Base-by-base conservation (phyloP, 768 basidiomycete species). In the Naganishia vishniacii region DNA sequence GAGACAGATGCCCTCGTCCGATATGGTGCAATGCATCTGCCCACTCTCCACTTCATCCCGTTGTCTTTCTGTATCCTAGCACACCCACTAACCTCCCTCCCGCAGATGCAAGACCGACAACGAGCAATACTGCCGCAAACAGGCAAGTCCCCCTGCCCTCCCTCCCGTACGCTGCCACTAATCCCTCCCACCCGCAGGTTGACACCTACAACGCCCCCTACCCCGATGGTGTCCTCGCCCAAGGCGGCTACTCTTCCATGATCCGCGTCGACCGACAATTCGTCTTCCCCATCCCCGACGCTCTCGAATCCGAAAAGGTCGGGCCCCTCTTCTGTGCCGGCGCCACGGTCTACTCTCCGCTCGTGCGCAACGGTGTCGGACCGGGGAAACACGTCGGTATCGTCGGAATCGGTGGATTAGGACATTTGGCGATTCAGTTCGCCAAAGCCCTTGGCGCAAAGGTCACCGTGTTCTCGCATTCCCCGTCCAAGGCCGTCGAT, bases 311-410 rank as follows among this genome's bases (percentile, higher is more conserved):
- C 15, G 75, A 76, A 58, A 63, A 69, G 8, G 72, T 74, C 3
- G 77, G 77, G 4, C 78, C 78, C 20, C 65, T 78, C 42, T 62
- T 77, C 41, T 79, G 78, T 64, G 78, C 77, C 18, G 79, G 79
- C 48, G 65, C 76, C 9, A 80, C 79, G 29, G 72, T 73, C 59
- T 80, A 69, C 73, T 72, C 75, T 2, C 79, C 79, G 3, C 66
- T 79, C 31, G 77, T 79, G 20, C 75, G 81, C 32, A 81, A 84
- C 72, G 82, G 82, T 29, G 70, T 67, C 61, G 85, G 84, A 0
- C 84, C 84, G 0, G 85, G 85, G 37, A 85, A 84, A 77, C 81
- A 79, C 48, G 82, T 88, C 64, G 86, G 85, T 41, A 77, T 87
- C 47, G 78, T 86, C 45, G 63, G 63, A 12, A 81, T 87, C 48